phyloP scores from a whole-genome alignment of 1,139 yeast genomes.

The Suhomyces chickasaworum region DNA sequence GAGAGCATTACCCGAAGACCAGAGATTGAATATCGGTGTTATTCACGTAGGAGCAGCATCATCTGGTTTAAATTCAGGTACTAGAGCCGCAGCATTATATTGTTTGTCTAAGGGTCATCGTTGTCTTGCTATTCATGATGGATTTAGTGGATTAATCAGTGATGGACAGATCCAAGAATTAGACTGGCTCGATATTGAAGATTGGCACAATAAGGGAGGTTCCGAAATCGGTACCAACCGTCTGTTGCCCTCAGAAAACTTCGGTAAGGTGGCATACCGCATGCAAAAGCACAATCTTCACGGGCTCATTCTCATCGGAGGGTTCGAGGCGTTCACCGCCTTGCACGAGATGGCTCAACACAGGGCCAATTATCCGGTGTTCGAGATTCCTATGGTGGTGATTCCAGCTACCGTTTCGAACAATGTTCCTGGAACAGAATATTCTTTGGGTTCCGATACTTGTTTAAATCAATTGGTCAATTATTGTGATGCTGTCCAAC shows the following conservation, averaged over 20 bases:
- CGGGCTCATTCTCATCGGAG: constrained; percentile 76
- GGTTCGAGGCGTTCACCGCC: constrained; percentile 76
- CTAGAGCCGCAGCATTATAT: constrained; percentile 72
- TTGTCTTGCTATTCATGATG: constrained; percentile 73
- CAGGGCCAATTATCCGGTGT: constrained; percentile 65
- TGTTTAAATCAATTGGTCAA: constrained; percentile 74
- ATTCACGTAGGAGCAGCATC: constrained; percentile 84
- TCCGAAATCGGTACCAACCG: constrained; percentile 84
- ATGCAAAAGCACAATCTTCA: constrained; percentile 73
- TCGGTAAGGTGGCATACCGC: constrained; percentile 75
- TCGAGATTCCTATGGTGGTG: constrained; percentile 75
- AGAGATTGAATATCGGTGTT: constrained; percentile 71
- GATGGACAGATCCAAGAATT: constrained; percentile 67
- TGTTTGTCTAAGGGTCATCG: constrained; percentile 76
- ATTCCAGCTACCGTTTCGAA: constrained; percentile 84
- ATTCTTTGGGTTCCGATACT: constrained; percentile 77
- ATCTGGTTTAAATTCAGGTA: constrained; percentile 78
- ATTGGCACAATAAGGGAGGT: constrained; percentile 77
- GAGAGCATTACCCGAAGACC: constrained; percentile 51
- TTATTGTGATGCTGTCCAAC: constrained; percentile 79
- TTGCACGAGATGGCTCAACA: constrained; percentile 67
- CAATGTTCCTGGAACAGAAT: constrained; percentile 84
- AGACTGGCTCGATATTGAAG: constrained; percentile 69
- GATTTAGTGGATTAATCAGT: constrained; percentile 75
- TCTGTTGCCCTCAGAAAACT: constrained; percentile 62